Conservation (phyloP, 768 basidiomycete genomes). For the Mycena pura region DNA sequence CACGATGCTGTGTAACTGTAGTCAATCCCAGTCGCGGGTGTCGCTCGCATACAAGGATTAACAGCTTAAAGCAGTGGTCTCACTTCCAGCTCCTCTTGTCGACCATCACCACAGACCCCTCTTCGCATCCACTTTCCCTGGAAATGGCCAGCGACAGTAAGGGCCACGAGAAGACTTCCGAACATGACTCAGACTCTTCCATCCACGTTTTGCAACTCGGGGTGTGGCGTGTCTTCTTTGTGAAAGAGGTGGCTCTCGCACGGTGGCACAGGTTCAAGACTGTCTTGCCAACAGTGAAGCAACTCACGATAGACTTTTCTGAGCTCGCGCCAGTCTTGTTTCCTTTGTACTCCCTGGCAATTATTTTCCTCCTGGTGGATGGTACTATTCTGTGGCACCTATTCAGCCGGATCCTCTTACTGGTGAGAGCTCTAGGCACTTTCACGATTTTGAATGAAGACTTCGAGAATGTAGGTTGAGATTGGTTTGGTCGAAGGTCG, state of each 20-base stretch:
- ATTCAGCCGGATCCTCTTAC: conserved; percentile 1
- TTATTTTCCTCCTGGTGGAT: neutral
- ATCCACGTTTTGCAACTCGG: neutral
- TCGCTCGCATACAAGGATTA: too few relatives aligned
- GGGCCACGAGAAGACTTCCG: too few relatives aligned
- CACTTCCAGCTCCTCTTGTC: too few relatives aligned
- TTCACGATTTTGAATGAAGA: neutral
- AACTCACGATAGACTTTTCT: conserved; percentile 1
- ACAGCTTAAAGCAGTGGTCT: too few relatives aligned
- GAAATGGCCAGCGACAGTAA: too few relatives aligned
- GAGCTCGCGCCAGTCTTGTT: conserved; percentile 10
- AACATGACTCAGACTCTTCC: neutral
- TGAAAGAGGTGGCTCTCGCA: neutral
- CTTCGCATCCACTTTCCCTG: too few relatives aligned
- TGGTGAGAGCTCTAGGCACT: neutral
- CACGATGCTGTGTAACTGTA: too few relatives aligned
- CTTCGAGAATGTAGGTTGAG: neutral
- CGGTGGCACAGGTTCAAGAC: neutral
- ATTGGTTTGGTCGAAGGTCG: neutral
- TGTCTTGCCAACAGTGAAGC: neutral
- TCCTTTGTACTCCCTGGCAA: neutral
- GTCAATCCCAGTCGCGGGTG: too few relatives aligned
- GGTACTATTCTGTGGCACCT: conserved; percentile 2
- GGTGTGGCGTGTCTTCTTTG: neutral
- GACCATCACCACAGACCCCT: too few relatives aligned